These are phyloP conservation scores for Wickerhamiella infanticola DNA, from an alignment of 1,139 yeast species.

Conservation along the genomic window DNA sequence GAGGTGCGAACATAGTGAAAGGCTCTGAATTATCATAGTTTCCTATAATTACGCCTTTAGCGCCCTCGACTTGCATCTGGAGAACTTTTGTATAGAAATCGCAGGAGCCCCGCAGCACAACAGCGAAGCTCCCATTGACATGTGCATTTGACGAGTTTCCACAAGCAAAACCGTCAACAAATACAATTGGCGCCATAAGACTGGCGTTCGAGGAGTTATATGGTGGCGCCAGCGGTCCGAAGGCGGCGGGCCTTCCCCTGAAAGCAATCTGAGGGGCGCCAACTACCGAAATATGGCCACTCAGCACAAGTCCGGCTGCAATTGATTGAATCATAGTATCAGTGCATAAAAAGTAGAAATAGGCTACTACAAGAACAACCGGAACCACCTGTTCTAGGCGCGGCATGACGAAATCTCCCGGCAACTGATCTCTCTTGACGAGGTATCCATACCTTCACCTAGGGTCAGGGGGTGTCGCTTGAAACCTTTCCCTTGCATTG, in stretches of 20 bases:
- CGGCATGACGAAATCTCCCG: not conserved
- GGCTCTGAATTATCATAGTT: constrained; percentile 19
- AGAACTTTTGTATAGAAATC: constrained; percentile 26
- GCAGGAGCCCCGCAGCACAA: constrained; percentile 28
- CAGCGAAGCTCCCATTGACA: constrained; percentile 18
- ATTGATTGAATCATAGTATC: not conserved
- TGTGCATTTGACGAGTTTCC: not conserved
- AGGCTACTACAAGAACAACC: not conserved
- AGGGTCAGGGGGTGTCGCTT: no score
- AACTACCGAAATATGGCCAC: not conserved
- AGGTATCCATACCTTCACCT: no score
- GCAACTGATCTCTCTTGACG: not conserved
- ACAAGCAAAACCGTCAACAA: not conserved
- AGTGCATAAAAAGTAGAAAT: not conserved
- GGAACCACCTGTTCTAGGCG: not conserved
- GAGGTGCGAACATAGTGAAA: constrained; percentile 25
- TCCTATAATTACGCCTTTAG: constrained; percentile 29
- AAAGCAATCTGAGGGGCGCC: not conserved
- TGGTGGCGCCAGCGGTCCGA: not conserved
- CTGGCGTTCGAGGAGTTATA: not conserved
- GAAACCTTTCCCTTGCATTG: no score
- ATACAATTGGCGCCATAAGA: not conserved
- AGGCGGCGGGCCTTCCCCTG: not conserved
- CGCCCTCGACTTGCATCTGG: constrained; percentile 26
- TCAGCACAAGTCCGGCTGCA: not conserved